Base-by-base conservation (phyloP, 1,139 yeast genomes). In the Taiozyma sp. region DNA sequence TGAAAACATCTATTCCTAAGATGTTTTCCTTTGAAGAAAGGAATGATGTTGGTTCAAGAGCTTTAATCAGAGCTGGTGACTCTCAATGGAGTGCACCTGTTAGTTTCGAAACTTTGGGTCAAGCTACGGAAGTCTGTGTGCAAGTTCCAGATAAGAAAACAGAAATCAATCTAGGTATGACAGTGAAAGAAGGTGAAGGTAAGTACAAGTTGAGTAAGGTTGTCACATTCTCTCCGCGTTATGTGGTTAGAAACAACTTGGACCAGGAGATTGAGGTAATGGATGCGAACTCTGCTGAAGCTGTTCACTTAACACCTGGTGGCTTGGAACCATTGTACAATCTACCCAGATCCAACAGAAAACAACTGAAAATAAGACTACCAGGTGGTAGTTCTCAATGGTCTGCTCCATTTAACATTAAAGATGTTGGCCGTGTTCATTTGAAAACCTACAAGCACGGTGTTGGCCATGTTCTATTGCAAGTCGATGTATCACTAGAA, bases 81-180 rank as follows among this genome's bases (percentile, higher is more conserved):
- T 85, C 96, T 0, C 73, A 74, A n/a, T 80, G 88, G 82, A 87
- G 97, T 53, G 67, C 73, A 0, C 88, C 90, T 1, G 72, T 89
- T 45, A 85, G 96, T 66, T 83, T 93, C 62, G 97, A 91, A 64
- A 95, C 96, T 2, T 78, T 93, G 53, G 99, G 99, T 0, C 95
- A 89, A 58, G 74, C 83, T 0, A 76, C 79, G 44, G 95, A 89
- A 50, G 77, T 85, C 2, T 73, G 74, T 9, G 77, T 89, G 44
- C 82, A 80, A 45, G 62, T 85, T 1, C 73, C 74, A 43, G 81
- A 80, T 16, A 78, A 76, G 53, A 85, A 80, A 52, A 67, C 79
- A 11, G 97, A 89, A 61, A 80, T 83, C 56, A 83, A 87, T 63
- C 71, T 91, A 26, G 98, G 97, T 14, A 69, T 91, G 21, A 74